A percentile compares a stretch with the other conserved stretches of the same genome.
These are phyloP conservation scores for Chalciporus chontae DNA, from an alignment of 768 basidiomycete species.

Conservation along the genomic window DNA sequence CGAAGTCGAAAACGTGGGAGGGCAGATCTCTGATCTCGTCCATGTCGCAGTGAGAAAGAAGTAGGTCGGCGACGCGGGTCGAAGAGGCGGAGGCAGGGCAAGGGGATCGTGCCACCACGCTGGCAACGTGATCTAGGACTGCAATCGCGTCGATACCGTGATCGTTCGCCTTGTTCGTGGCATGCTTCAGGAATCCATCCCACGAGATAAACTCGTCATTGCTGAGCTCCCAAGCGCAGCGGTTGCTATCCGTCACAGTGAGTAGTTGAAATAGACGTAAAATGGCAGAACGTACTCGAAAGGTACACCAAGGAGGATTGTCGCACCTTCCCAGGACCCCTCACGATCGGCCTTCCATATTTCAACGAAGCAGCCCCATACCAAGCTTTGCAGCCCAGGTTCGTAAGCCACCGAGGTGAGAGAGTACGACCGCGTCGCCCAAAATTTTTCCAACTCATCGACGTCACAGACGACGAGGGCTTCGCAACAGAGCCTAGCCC, in stretches of 20 bases:
- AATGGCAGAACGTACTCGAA: slow-evolving; percentile 49
- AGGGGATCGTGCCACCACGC: slow-evolving; percentile 39
- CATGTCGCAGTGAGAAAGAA: slow-evolving; percentile 53
- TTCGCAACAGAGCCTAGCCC: slow-evolving; percentile 61
- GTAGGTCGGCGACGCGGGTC: slow-evolving; percentile 56
- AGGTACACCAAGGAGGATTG: slow-evolving; percentile 53
- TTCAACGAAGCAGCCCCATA: slow-evolving; percentile 58
- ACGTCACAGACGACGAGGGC: slow-evolving; percentile 45
- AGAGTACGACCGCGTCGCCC: slow-evolving; percentile 33
- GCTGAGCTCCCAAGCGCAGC: slow-evolving; percentile 48
- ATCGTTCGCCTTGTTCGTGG: slow-evolving; percentile 56
- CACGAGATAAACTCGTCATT: slow-evolving; percentile 55
- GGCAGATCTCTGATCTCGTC: slow-evolving; percentile 53
- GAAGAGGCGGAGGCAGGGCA: slow-evolving; percentile 40
- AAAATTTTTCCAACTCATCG: slow-evolving; percentile 51
- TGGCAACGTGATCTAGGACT: slow-evolving; percentile 57
- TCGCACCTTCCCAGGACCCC: slow-evolving; percentile 52
- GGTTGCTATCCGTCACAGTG: slow-evolving; percentile 28
- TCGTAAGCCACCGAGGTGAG: slow-evolving; percentile 31
- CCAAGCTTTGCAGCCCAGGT: slow-evolving; percentile 38
- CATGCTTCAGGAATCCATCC: slow-evolving; percentile 53
- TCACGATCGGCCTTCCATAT: slow-evolving; percentile 49
- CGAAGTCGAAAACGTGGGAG: slow-evolving; percentile 49
- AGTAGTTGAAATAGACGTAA: slow-evolving; percentile 2
- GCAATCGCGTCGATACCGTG: slow-evolving; percentile 49